Evolutionary conservation across 148 eudicot genomes (phyloP).

Genomic region (Fallopia convolvulus): DNA sequence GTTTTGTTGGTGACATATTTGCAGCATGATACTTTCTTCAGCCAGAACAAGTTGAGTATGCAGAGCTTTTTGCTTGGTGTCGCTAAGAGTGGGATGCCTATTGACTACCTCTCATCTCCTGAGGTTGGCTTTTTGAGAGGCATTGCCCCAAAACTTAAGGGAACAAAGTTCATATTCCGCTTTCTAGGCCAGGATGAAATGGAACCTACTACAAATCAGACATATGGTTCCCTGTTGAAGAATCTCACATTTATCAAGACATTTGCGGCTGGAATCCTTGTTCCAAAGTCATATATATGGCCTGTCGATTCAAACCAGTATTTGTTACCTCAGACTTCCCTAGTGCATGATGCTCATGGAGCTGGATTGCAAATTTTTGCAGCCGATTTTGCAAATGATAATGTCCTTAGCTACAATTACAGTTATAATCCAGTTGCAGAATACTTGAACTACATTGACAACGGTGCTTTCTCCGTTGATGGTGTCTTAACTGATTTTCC

Average conservation of each 20-base stretch:
- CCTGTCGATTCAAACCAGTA: slow-evolving; percentile 47
- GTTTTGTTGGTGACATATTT: slow-evolving; percentile 12
- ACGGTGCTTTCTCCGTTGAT: slow-evolving; percentile 76
- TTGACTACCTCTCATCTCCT: slow-evolving; percentile 74
- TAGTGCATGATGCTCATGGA: slow-evolving; percentile 81
- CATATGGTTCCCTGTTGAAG: slow-evolving; percentile 55
- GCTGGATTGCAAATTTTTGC: slow-evolving; percentile 69
- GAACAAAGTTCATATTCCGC: slow-evolving; percentile 62
- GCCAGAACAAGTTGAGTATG: slow-evolving; percentile 65
- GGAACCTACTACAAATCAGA: slow-evolving; percentile 74
- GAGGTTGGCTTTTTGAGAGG: slow-evolving; percentile 70
- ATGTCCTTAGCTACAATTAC: slow-evolving; percentile 52
- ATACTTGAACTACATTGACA: slow-evolving; percentile 59
- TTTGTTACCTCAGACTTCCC: slow-evolving; percentile 50
- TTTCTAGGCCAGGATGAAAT: slow-evolving; percentile 39
- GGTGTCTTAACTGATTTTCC: slow-evolving; percentile 88
- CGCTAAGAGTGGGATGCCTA: slow-evolving; percentile 30
- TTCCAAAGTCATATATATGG: slow-evolving; percentile 89
- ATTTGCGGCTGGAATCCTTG: slow-evolving; percentile 86
- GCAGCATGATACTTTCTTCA: slow-evolving; percentile 79
- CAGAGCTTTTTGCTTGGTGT: slow-evolving; percentile 46
- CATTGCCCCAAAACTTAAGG: slow-evolving; percentile 35
- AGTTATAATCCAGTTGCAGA: slow-evolving; percentile 79
- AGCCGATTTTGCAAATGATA: slow-evolving; percentile 72
- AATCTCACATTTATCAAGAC: slow-evolving; percentile 68